Evolutionary conservation across 805 yeast species (phyloP), one percentile per base, ranked within the genome.

Genomic region (Ogataea parapolymorpha): DNA sequence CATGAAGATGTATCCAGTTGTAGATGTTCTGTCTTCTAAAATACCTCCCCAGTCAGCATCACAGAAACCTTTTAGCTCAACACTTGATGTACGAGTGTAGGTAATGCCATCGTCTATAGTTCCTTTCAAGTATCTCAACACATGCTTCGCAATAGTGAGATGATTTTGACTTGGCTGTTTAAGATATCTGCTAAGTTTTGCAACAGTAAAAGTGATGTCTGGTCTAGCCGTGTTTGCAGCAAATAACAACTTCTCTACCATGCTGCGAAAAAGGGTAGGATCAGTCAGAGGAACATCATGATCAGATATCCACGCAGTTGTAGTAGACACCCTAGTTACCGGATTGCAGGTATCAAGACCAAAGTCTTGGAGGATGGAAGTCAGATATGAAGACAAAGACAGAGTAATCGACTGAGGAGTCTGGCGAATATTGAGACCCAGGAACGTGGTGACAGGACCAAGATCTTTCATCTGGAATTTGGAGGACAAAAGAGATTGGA

Each of bases 41-140:
- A 31, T 31, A 4, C 39, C 41, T n/a, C 42, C 48, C 41, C 38
- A 49, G 29, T 45, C 49, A 11, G 55, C 47, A 42, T 49, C 55
- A 7, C 40, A 29, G 26, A 33, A 49, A 5, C 45, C 50, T 6
- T 31, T 34, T 5, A 50, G 29, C 2, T 18, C n/a, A 6, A 16
- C 10, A 9, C 9, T 4, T 8, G 15, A 29, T 2, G 4, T 20
- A 23, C 29, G 16, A 4, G 23, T 9, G 32, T 39, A 29, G 2
- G 37, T 17, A 6, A 33, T 10, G 9, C 37, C 41, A 26, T 9
- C 16, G n/a, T 25, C 27, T 13, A 16, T 8, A 10, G 53, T 42
- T 4, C 53, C 53, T 37, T 46, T 40, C 13, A 48, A 14, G 26
- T 50, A 52, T 22, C 48, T 26, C 6, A 44, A 30, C 20, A 44